A percentile compares a stretch with the other conserved stretches of the same genome.
These are phyloP conservation scores for Gentiana dahurica DNA, from an alignment of 257 asterid species.

Conservation along the genomic window DNA sequence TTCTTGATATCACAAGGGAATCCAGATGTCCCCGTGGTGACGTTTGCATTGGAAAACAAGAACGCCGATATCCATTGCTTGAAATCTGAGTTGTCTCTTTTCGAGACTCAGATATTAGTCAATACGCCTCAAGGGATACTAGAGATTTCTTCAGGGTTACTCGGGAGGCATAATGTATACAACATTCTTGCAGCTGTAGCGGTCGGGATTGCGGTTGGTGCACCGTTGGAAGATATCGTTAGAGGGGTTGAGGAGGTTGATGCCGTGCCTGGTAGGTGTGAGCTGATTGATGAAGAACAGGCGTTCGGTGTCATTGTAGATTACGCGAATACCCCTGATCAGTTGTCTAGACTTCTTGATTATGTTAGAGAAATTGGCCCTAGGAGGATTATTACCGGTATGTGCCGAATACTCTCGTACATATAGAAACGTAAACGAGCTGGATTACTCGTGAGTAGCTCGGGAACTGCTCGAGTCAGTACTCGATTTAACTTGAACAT, in stretches of 20 bases:
- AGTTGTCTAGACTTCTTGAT: slow-evolving; percentile 82
- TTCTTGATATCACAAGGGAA: slow-evolving; percentile 73
- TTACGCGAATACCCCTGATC: slow-evolving; percentile 75
- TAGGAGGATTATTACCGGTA: slow-evolving; percentile 82
- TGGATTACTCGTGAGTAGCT: no score
- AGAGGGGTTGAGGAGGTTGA: slow-evolving; percentile 97
- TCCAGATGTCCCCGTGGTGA: slow-evolving; percentile 70
- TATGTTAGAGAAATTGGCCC: slow-evolving; percentile 72
- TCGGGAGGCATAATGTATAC: slow-evolving; percentile 85
- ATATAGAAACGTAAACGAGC: no score
- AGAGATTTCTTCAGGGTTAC: slow-evolving; percentile 89
- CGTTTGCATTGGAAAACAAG: slow-evolving; percentile 80
- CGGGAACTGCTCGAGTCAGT: no score
- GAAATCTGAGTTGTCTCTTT: slow-evolving; percentile 70
- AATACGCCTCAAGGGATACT: slow-evolving; percentile 83
- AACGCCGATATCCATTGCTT: slow-evolving; percentile 75
- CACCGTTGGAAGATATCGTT: slow-evolving; percentile 92
- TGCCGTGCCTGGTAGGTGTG: slow-evolving; percentile 94
- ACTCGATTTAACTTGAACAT: no score
- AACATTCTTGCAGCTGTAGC: slow-evolving; percentile 86
- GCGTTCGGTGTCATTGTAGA: slow-evolving; percentile 93
- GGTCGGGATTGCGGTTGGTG: slow-evolving; percentile 91
- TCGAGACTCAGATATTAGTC: slow-evolving; percentile 90
- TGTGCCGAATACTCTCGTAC: background rate
- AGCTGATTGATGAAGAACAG: slow-evolving; percentile 93